Evolutionary conservation across 805 yeast species (phyloP), one percentile per base, ranked within the genome.

Genomic region (Barnettozyma wickerhamii): DNA sequence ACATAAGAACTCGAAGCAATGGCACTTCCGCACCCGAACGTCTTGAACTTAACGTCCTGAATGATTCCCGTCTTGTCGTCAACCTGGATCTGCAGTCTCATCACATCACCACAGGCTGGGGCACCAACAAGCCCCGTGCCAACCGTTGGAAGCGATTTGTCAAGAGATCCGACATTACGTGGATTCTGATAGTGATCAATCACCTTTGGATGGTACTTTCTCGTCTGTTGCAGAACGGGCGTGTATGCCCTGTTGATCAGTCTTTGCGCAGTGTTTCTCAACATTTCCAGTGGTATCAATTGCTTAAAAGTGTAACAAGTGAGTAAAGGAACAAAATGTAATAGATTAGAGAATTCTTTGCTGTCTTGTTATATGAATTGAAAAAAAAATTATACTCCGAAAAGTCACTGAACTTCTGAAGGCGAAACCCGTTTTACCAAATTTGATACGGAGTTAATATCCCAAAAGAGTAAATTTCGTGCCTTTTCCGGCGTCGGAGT

Each of bases 81-180:
- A 9, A 93, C 99, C 62, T 90, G 79, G 58, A 93, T 93, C 64
- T 93, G 98, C 50, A 93, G 74, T 68, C 95, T 84, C 96, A 93
- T 93, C 33, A 93, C 99, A 69, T 93, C 99, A 41, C 99, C 99
- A 69, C 99, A 93, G 0, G 99, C 99, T 41, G 99, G 98, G 0
- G 99, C 98, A 42, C 99, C 99, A 13, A 93, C 99, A 33, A 93
- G 74, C 1, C 99, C 99, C 1, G 98, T 93, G 33, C 99, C 99
- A 10, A 93, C 97, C 51, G 80, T 77, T 14, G 66, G 57, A 44
- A 77, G 75, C 40, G 71, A 73, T 65, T 90, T 89, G 66, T 90
- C 88, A 64, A 93, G 68, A 6, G 96, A 77, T 14, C 99, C 99
- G 20, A 93, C 98, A 60, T 93, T 93, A 65, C 99, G 78, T 46